Percentiles rank a stretch among this genome's conserved stretches.
phyloP scores from a whole-genome alignment of 1,139 yeast genomes.

The Nakaseomyces uthaithaninus region DNA sequence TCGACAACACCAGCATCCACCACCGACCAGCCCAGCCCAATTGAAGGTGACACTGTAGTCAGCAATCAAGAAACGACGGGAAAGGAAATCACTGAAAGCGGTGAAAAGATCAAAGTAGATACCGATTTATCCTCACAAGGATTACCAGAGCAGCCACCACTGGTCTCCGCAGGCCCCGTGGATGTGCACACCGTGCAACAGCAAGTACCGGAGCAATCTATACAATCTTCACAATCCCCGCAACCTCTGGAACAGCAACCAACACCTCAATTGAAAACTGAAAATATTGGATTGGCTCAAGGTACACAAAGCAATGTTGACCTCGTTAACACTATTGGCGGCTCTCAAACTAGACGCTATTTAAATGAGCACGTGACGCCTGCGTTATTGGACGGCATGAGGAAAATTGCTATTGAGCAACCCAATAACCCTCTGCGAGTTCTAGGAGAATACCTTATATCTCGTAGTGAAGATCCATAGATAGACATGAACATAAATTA shows the following conservation, averaged over 20 bases:
- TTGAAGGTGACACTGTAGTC: too few relatives aligned
- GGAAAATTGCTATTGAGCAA: conserved; percentile 45
- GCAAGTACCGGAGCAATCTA: too few relatives aligned
- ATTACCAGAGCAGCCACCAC: too few relatives aligned
- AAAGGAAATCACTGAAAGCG: too few relatives aligned
- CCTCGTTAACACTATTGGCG: conserved; percentile 57
- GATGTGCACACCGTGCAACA: too few relatives aligned
- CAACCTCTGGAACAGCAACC: not conserved
- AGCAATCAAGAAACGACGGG: too few relatives aligned
- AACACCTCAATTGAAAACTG: not conserved
- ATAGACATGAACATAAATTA: not conserved
- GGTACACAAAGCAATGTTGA: conserved; percentile 11
- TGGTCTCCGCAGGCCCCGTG: too few relatives aligned
- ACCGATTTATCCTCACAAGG: too few relatives aligned
- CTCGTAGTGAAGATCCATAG: conserved; percentile 36
- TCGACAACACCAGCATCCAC: too few relatives aligned
- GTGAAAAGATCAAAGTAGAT: too few relatives aligned
- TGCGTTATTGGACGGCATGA: conserved; percentile 60
- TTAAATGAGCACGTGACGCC: conserved; percentile 65
- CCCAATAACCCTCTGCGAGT: conserved; percentile 65
- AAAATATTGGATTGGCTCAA: not conserved
- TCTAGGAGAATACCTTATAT: conserved; percentile 63
- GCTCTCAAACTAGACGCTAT: conserved; percentile 73
- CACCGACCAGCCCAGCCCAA: too few relatives aligned
- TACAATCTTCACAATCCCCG: not conserved